Percentiles rank a stretch among this genome's conserved stretches.
Conservation (phyloP, 345 rosid genomes). For the Moricandia moricandioides region DNA sequence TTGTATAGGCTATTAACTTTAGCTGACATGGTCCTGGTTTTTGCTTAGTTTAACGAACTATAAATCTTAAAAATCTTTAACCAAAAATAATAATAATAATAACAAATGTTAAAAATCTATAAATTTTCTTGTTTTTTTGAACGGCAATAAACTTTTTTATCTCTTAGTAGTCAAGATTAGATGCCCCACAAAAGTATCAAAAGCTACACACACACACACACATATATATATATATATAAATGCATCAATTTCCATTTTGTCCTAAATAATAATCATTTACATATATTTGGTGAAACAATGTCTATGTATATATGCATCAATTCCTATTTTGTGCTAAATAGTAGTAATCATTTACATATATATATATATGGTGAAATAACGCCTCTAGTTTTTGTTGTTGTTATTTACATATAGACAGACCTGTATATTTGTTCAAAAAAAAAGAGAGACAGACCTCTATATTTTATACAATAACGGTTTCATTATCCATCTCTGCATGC, state of each 20-base stretch:
- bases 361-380: no score
- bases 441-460: no score
- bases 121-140: no score
- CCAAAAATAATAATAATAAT: no score
- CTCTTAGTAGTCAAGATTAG: not conserved
- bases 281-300: not conserved
- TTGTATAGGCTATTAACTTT: conserved; percentile 12
- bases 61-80: not conserved
- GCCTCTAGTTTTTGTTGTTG: no score
- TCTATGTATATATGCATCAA: no score
- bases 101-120: no score
- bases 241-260: not conserved
- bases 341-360: no score
- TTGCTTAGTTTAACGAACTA: conserved; percentile 28
- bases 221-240: not conserved
- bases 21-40: conserved; percentile 7
- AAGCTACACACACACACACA: not conserved
- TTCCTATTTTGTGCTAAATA: no score
- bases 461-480: not conserved
- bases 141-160: no score
- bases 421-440: no score
- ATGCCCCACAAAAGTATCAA: conserved; percentile 12
- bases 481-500: conserved; percentile 10
- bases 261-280: not conserved
- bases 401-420: no score